phyloP scores from a whole-genome alignment of 1,284 basidiomycete genomes.

The Pascua guehoae region DNA sequence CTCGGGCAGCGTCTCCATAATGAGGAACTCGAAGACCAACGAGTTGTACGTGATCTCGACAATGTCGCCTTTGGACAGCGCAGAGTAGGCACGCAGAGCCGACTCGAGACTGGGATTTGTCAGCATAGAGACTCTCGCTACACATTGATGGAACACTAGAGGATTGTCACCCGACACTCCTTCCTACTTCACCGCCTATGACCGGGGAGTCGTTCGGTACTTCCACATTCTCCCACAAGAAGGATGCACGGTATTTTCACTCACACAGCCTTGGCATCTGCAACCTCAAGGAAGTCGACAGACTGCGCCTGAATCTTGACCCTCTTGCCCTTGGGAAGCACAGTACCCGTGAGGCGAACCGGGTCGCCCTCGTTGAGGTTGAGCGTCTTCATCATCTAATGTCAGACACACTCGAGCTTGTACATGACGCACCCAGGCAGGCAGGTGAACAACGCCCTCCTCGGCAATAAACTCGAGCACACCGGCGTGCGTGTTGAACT shows the following conservation, averaged over 20 bases:
- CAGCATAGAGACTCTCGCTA: slow-evolving; percentile 3
- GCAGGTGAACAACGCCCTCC: slow-evolving; percentile 90
- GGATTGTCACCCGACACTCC: too few relatives aligned
- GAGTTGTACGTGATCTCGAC: slow-evolving; percentile 89
- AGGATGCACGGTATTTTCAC: slow-evolving; percentile 37
- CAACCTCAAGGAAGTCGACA: slow-evolving; percentile 83
- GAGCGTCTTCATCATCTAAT: slow-evolving; percentile 91
- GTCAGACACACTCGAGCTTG: slow-evolving; percentile 6
- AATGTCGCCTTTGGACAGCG: slow-evolving; percentile 82
- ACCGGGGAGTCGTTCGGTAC: too few relatives aligned
- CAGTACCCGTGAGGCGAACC: slow-evolving; percentile 82
- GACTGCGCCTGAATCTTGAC: slow-evolving; percentile 97
- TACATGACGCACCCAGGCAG: slow-evolving; percentile 67
- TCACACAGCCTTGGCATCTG: slow-evolving; percentile 94
- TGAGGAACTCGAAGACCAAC: slow-evolving; percentile 88
- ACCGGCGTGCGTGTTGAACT: slow-evolving; percentile 83
- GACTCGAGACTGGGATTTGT: slow-evolving; percentile 71
- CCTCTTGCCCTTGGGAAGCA: slow-evolving; percentile 87
- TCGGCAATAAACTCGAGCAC: slow-evolving; percentile 99
- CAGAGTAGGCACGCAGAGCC: slow-evolving; percentile 89
- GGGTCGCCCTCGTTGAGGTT: slow-evolving; percentile 86
- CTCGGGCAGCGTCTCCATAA: slow-evolving; percentile 90
- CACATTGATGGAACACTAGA: neutral
- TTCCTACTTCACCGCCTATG: too few relatives aligned
- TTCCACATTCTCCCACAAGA: neutral